A percentile compares a stretch with the other conserved stretches of the same genome.
phyloP scores from a whole-genome alignment of 176 grass and related monocot genomes.

The Oryza brachyantha region DNA sequence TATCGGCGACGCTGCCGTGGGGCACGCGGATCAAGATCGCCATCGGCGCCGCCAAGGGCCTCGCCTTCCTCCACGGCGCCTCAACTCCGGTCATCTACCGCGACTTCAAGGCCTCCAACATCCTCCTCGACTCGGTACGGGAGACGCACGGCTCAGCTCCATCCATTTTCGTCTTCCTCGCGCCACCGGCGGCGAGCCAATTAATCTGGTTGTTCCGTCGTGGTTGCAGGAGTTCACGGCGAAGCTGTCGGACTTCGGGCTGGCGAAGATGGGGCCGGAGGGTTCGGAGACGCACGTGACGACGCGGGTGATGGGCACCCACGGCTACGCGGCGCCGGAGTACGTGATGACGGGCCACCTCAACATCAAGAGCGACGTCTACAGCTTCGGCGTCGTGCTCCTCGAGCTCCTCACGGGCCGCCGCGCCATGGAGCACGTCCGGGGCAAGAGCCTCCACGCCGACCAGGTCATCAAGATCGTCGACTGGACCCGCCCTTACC shows the following conservation, averaged over 20 bases:
- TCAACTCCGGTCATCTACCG: slow-evolving; percentile 78
- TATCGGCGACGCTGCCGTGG: slow-evolving; percentile 75
- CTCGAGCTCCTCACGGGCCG: slow-evolving; percentile 92
- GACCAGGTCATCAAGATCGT: slow-evolving; percentile 76
- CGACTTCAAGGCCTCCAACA: slow-evolving; percentile 94
- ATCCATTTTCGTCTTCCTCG: neutral
- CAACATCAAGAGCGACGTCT: slow-evolving; percentile 83
- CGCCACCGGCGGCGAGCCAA: no score
- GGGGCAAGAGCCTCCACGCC: slow-evolving; percentile 22
- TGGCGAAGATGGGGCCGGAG: slow-evolving; percentile 89
- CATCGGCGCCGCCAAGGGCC: slow-evolving; percentile 80
- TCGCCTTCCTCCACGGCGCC: slow-evolving; percentile 81
- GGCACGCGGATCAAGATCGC: slow-evolving; percentile 78
- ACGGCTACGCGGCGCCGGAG: slow-evolving; percentile 91
- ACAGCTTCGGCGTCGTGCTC: slow-evolving; percentile 86
- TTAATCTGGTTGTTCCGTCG: no score
- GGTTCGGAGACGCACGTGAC: slow-evolving; percentile 94
- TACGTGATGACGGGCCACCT: slow-evolving; percentile 95
- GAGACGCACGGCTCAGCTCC: no score
- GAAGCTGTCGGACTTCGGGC: slow-evolving; percentile 92
- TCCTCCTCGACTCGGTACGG: slow-evolving; percentile 72
- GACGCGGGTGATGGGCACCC: slow-evolving; percentile 96
- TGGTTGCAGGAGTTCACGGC: slow-evolving; percentile 78
- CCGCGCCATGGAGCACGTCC: slow-evolving; percentile 65
- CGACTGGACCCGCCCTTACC: slow-evolving; percentile 67